These are phyloP conservation scores for Blastobotrys arbuscula DNA, from an alignment of 1,139 yeast genomes.

Conservation along the genomic window DNA sequence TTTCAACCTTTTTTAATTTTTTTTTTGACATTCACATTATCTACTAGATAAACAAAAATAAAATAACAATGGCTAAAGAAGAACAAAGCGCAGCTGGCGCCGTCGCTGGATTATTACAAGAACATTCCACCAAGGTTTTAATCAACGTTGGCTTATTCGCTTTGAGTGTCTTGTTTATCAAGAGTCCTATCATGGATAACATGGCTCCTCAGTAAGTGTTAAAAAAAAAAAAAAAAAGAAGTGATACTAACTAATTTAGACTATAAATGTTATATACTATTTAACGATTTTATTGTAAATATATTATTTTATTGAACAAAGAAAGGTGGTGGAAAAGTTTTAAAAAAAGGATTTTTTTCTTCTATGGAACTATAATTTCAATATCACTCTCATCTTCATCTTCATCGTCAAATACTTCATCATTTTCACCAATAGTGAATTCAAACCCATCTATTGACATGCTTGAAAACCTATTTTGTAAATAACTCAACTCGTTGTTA, in stretches of 20 bases:
- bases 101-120: conserved; percentile 18
- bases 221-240: not conserved
- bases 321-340: not conserved
- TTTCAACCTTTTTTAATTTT: too few species aligned
- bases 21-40: too few species aligned
- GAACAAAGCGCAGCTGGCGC: conserved; percentile 19
- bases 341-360: not conserved
- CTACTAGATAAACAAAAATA: not conserved
- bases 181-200: conserved; percentile 37
- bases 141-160: conserved; percentile 31
- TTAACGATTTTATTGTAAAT: not conserved
- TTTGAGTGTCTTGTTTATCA: conserved; percentile 37
- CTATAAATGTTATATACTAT: not conserved
- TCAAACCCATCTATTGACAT: too few species aligned
- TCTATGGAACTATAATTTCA: conserved; percentile 6
- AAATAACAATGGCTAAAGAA: conserved; percentile 19
- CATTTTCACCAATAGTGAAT: not conserved
- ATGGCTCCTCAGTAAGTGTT: conserved; percentile 36
- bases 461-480: too few species aligned
- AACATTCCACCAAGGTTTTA: conserved; percentile 25
- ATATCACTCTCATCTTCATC: not conserved
- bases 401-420: not conserved
- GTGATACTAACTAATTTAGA: not conserved
- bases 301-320: too few species aligned
- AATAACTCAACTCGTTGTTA: too few species aligned